These are phyloP conservation scores for Vitellaria paradoxa DNA, from an alignment of 179 eudicot species.

Conservation along the genomic window DNA sequence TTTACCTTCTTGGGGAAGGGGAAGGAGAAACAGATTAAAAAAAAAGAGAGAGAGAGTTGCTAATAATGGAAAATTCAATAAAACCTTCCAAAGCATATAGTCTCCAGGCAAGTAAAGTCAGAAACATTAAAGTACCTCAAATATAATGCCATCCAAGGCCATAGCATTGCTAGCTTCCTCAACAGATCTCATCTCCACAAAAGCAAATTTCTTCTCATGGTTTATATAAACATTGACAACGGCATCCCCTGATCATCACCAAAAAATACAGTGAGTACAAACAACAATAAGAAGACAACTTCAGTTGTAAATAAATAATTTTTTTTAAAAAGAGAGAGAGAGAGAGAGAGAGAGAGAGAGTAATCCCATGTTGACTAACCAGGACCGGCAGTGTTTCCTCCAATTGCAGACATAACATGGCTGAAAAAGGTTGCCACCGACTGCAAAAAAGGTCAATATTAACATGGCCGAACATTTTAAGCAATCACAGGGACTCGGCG, in stretches of 20 bases:
- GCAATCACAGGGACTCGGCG: neutral
- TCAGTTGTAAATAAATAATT: neutral
- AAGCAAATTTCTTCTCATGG: slow-evolving; percentile 97
- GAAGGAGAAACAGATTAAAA: neutral
- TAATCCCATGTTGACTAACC: slow-evolving; percentile 36
- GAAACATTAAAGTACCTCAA: slow-evolving; percentile 55
- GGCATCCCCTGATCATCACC: slow-evolving; percentile 77
- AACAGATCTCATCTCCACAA: slow-evolving; percentile 96
- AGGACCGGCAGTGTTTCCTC: slow-evolving; percentile 99
- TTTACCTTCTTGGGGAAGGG: no score
- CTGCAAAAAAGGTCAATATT: slow-evolving; percentile 37
- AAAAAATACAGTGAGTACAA: slow-evolving; percentile 22
- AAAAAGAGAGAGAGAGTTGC: neutral
- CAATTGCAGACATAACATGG: slow-evolving; percentile 93
- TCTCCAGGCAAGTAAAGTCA: slow-evolving; percentile 11
- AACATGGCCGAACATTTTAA: neutral
- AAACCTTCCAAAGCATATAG: neutral
- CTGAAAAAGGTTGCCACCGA: slow-evolving; percentile 94
- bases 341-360: no score
- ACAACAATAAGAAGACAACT: neutral
- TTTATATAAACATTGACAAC: slow-evolving; percentile 96
- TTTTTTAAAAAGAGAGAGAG: no score
- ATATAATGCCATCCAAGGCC: slow-evolving; percentile 91
- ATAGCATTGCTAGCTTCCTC: slow-evolving; percentile 99
- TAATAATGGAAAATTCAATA: neutral